Base-by-base conservation (phyloP, 129 eudicot genomes). In the Solidago caesia region DNA sequence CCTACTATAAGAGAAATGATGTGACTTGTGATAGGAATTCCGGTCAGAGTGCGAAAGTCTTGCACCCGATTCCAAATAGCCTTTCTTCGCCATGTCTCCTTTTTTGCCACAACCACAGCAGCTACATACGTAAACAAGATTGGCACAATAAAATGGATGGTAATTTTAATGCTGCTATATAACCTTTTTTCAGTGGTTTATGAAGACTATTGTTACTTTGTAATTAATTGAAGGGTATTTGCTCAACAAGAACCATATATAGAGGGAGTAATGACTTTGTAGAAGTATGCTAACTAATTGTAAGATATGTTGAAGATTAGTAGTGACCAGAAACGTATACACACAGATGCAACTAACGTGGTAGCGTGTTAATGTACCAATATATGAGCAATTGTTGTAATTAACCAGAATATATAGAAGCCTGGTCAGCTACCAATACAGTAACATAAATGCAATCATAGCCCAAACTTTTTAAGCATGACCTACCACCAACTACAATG, bases 1-100 rank as follows among this genome's bases (percentile, higher is more conserved):
- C 99, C 96, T 13, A 95, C 96, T 44, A 91, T 77, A 57, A 95
- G 85, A 57, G 99, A 95, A 71, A 95, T 86, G 69, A 95, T 91
- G 82, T 85, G 96, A 78, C 99, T 95, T 76, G 87, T 74, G 56
- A 91, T 85, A 1, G 88, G 89, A 41, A 94, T 87, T 67, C 97
- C 92, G 5, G 99, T 91, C 68, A 95, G 45, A 68, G 77, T 80
- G 45, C 84, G 89, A 60, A 95, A 95, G 53, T 95, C 99, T 73
- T 81, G 86, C 72, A 95, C 90, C 51, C 96, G 85, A 26, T 89
- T 82, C 94, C 90, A 84, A 46, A 95, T 63, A 51, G 97, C 89
- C 57, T 29, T 83, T 82, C 97, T 85, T 80, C 99, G 91, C 99
- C 99, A 95, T 5, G 83, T 78, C 78, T 95, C 97, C 80, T 87